Evolutionary conservation across 306 rosid genomes (phyloP), one percentile per base, ranked within the genome.

Genomic region (Begonia peltatifolia): DNA sequence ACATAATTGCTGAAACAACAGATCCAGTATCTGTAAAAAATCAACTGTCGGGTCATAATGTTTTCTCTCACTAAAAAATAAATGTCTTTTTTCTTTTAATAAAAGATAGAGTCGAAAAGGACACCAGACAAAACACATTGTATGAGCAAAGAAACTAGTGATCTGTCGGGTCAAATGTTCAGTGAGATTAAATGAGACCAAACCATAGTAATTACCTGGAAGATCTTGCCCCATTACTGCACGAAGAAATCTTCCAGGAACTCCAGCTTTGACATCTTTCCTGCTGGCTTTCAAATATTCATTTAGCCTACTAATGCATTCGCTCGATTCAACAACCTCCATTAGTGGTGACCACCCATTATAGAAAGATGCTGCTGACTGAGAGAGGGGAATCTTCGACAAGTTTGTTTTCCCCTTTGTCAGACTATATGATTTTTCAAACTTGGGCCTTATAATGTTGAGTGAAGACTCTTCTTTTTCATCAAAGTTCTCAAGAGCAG

Each of bases 211-310:
- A 56, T 71, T 79, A 87, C 96, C 87, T 18, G 86, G 68, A 48
- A 20, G 74, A 62, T 84, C 88, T 57, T 68, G 62, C 60, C 77
- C 74, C 54, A 79, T 79, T 7, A 84, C 84, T 54, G 79, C 95
- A 63, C 52, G 82, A 42, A 88, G 74, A 78, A 81, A 84, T 68
- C 68, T 79, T 41, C 82, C 94, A 5, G 84, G 87, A 23, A 75
- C 78, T 56, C 95, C 93, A 57, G 81, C 82, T 55, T 69, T 81
- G 58, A 84, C 76, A 65, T 84, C 94, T 63, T 63, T 76, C 68
- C 63, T 84, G 71, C 72, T 65, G 42, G 77, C 81, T 70, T 62
- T 88, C 61, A 88, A 68, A 65, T 67, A 88, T 46, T 47, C 60
- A 66, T 84, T 84, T 11, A 88, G 88, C 61, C 61, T 65, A 58